These are phyloP conservation scores for Neopestalotiopsis sp. DNA, from an alignment of 2,329 filamentous ascomycete genomes.

Conservation along the genomic window DNA sequence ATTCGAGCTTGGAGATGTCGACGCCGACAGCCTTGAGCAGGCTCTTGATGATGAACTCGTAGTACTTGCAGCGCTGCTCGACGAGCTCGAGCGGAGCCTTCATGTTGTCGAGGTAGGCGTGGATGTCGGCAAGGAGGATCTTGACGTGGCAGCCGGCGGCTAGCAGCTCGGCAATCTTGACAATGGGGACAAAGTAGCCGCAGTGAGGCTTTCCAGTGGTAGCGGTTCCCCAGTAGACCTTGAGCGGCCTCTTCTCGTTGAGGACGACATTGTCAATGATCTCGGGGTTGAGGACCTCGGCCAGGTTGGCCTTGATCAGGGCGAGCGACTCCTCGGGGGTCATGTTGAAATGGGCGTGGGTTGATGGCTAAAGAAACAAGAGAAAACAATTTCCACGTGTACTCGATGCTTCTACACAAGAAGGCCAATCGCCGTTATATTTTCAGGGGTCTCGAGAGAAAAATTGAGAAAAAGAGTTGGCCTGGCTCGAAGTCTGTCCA, in stretches of 20 bases:
- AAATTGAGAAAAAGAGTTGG: neutral
- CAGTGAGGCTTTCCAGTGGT: slow-evolving; percentile 88
- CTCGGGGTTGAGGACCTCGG: slow-evolving; percentile 83
- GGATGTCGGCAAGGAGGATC: slow-evolving; percentile 76
- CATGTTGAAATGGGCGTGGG: slow-evolving; percentile 15
- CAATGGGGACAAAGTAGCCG: slow-evolving; percentile 85
- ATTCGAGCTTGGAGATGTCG: slow-evolving; percentile 77
- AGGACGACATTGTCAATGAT: slow-evolving; percentile 77
- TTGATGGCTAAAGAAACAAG: slow-evolving; percentile 13
- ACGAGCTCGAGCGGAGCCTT: slow-evolving; percentile 91
- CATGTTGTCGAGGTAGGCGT: slow-evolving; percentile 81
- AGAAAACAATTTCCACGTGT: neutral
- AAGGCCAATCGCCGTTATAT: neutral
- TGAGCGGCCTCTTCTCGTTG: slow-evolving; percentile 72
- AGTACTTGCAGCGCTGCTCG: slow-evolving; percentile 81
- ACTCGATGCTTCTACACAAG: neutral
- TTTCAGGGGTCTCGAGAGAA: slow-evolving; percentile 4
- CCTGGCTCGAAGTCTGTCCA: slow-evolving; percentile 2
- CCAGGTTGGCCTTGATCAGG: slow-evolving; percentile 80
- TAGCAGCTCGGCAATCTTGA: slow-evolving; percentile 90
- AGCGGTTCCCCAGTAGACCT: slow-evolving; percentile 88
- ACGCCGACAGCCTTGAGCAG: slow-evolving; percentile 81
- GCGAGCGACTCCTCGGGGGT: slow-evolving; percentile 44
- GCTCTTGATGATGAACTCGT: slow-evolving; percentile 75
- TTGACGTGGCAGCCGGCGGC: slow-evolving; percentile 83